Evolutionary conservation across 371 early-diverging fungal species (phyloP).

Genomic region (Zopfochytrium polystomum): DNA sequence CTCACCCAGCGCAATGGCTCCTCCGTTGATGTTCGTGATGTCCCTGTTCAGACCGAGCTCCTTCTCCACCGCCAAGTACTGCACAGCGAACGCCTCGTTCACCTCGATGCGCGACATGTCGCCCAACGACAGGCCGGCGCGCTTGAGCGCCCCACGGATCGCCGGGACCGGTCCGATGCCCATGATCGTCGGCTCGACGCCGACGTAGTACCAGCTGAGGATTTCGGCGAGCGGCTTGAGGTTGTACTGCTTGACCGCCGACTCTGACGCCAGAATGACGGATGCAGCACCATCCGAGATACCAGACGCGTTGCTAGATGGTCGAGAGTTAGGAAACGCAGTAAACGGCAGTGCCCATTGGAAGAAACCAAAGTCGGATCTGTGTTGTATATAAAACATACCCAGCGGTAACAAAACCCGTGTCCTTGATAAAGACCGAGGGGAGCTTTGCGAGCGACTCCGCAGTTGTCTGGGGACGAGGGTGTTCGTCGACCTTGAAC

Average conservation of each 20-base stretch:
- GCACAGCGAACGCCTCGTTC: conserved; percentile 98
- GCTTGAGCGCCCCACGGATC: conserved; percentile 79
- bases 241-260: conserved; percentile 75
- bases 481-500: conserved; percentile 82
- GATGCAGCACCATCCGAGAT: conserved; percentile 96
- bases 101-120: conserved; percentile 93
- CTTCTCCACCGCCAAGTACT: conserved; percentile 85
- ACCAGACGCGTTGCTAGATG: conserved; percentile 78
- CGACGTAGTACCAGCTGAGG: conserved; percentile 81
- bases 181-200: conserved; percentile 62
- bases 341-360: not conserved
- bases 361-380: not conserved
- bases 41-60: conserved; percentile 71
- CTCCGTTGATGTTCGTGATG: conserved; percentile 85
- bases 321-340: too few species aligned
- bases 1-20: conserved; percentile 83
- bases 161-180: conserved; percentile 93
- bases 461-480: conserved; percentile 78
- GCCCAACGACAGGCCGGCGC: conserved; percentile 71
- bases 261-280: conserved; percentile 82
- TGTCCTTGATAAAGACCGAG: conserved; percentile 85
- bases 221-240: conserved; percentile 83
- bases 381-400: conserved; percentile 11
- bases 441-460: conserved; percentile 75
- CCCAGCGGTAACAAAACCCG: conserved; percentile 90